Conservation (phyloP, 306 rosid genomes). For the Trifolium subterraneum region DNA sequence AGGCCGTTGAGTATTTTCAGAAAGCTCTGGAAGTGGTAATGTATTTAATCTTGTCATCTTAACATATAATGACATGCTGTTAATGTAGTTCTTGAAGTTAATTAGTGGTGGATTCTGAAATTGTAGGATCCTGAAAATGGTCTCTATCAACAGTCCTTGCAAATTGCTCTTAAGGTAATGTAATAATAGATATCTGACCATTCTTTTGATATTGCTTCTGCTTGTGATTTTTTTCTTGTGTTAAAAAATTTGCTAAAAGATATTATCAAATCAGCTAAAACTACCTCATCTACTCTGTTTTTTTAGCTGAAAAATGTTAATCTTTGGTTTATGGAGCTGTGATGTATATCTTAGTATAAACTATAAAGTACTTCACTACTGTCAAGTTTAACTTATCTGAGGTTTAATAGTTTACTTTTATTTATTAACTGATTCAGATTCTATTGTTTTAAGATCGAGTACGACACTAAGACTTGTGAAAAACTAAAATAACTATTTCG, state of each 20-base stretch:
- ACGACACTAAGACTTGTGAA: neutral
- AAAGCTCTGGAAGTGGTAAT: constrained; percentile 67
- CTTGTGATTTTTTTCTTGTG: neutral
- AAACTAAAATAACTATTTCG: neutral
- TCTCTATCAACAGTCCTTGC: constrained; percentile 74
- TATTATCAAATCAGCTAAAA: neutral
- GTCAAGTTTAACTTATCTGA: neutral
- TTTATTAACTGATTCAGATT: constrained; percentile 9
- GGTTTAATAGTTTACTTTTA: neutral
- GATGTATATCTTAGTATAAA: neutral
- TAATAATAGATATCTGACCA: constrained; percentile 6
- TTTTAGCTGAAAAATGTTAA: neutral
- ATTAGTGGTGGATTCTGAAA: constrained; percentile 37
- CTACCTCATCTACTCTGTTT: constrained; percentile 1
- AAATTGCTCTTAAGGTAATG: constrained; percentile 68
- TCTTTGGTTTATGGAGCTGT: constrained; percentile 22
- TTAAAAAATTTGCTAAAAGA: neutral
- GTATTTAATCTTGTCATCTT: neutral
- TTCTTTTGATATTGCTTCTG: constrained; percentile 27
- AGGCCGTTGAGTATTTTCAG: constrained; percentile 65
- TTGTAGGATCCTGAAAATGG: constrained; percentile 79
- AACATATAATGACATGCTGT: neutral
- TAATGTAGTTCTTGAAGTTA: constrained; percentile 6
- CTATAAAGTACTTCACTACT: neutral
- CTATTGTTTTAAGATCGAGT: constrained; percentile 12